Evolutionary conservation across 352 stramenopile genomes (phyloP), one percentile per base, ranked within the genome.

Genomic region (Phytophthora megakarya): DNA sequence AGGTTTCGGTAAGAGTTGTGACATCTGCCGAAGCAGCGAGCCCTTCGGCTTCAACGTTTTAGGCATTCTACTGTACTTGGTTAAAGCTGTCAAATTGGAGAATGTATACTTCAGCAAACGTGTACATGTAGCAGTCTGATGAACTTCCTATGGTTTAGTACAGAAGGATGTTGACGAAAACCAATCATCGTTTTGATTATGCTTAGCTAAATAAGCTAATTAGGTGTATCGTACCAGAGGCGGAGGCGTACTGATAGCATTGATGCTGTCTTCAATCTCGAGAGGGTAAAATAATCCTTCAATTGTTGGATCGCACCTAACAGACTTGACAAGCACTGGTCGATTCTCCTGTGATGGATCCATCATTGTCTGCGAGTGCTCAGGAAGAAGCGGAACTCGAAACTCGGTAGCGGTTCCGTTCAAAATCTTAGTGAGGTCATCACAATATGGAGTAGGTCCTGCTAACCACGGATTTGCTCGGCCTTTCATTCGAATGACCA

Each of bases 361-460:
- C 60, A 57, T 67, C n/a, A 67, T 19, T 10, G 21, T 28, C 5
- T 23, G 13, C 21, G 50, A 56, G 16, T 57, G 48, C 35, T 67
- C 21, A 6, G 18, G 15, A 12, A 32, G 45, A 13, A 42, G 9
- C 15, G 23, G 44, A 8, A 62, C 33, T 5, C 21, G 16, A 38
- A 67, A 67, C 1, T 33, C 15, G 7, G 49, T 21, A 4, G 40
- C n/a, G 1, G 26, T 47, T 21, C 50, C 50, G n/a, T 40, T 50
- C 8, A 44, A 19, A 5, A 61, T 44, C 3, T 61, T 56, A 2
- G 62, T 51, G 11, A 61, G 30, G 25, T 62, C 50, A 1, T 33
- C 15, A 16, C 60, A 67, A 7, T 58, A 58, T 19, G 43, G 9
- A 3, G 54, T 26, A n/a, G 11, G 16, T 13, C 23, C 32, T 33